These are phyloP conservation scores for Boletus rufocinnamomeus DNA, from an alignment of 768 basidiomycete genomes.

Conservation along the genomic window DNA sequence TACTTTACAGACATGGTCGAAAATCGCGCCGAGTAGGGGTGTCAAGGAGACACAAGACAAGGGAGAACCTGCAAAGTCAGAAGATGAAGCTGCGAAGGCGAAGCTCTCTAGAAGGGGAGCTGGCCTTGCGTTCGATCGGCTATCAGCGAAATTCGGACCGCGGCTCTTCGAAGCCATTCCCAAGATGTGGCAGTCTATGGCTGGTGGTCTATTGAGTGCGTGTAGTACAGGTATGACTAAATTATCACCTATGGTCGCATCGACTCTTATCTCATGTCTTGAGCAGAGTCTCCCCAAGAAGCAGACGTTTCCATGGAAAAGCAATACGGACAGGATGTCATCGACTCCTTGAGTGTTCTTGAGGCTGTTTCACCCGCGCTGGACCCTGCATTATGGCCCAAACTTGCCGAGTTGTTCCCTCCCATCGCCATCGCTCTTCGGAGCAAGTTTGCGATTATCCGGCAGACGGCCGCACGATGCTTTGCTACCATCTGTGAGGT, in stretches of 20 bases:
- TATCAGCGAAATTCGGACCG: slow-evolving; percentile 76
- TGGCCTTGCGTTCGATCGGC: slow-evolving; percentile 72
- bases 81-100: slow-evolving; percentile 59
- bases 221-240: slow-evolving; percentile 60
- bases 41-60: slow-evolving; percentile 46
- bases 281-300: slow-evolving; percentile 52
- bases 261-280: slow-evolving; percentile 3
- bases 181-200: slow-evolving; percentile 94
- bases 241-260: background rate
- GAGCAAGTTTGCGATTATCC: slow-evolving; percentile 85
- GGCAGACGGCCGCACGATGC: slow-evolving; percentile 84
- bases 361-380: slow-evolving; percentile 80
- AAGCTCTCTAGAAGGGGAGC: slow-evolving; percentile 85
- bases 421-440: slow-evolving; percentile 75
- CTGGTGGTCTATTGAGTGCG: slow-evolving; percentile 68
- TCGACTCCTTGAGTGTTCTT: slow-evolving; percentile 90
- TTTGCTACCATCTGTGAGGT: slow-evolving; percentile 87
- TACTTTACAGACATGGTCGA: slow-evolving; percentile 58
- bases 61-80: slow-evolving; percentile 44
- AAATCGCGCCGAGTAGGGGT: slow-evolving; percentile 35
- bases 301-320: slow-evolving; percentile 69
- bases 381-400: slow-evolving; percentile 66
- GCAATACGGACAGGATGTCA: slow-evolving; percentile 82
- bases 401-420: slow-evolving; percentile 73
- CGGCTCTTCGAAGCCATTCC: slow-evolving; percentile 78